Evolutionary conservation across 106 monocot genomes (phyloP), one percentile per base, ranked within the genome.

Genomic region (Allium fistulosum): DNA sequence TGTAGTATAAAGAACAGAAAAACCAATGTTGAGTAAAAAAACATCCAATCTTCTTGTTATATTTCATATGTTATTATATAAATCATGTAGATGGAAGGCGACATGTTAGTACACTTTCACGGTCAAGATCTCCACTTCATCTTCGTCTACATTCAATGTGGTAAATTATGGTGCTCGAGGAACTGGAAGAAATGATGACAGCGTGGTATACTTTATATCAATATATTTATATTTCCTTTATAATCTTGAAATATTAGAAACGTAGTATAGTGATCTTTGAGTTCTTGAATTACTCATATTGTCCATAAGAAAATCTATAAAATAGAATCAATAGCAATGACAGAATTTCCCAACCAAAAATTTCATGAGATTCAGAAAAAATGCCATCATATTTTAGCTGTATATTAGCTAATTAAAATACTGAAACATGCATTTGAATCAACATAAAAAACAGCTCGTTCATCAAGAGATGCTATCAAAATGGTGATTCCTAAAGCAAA

Each of bases 381-480:
- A 0, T 8, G 28, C 18, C 18, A 17, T 61, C 17, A 26, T 61
- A 17, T 17, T 17, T 26, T 10, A 61, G 27, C 60, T 61, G 60
- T 17, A 61, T 26, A 26, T 26, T 22, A 61, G 60, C 60, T 61
- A 7, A 16, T 26, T 18, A 0, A 26, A 3, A 26, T 61, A 18
- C 10, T 22, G 60, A 10, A 16, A 17, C 7, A 74, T 74, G 79
- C 76, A n/a, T 81, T 81, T 50, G 11, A 68, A 68, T 37, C n/a
- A 16, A 67, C 72, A 14, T 81, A 72, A 76, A n/a, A 45, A 17
- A 76, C 68, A 3, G 76, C 76, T 5, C 76, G 80, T 16, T 71
- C 55, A 3, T 71, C 76, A 0, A 61, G 61, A 9, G 80, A 71
- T 17, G 16, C 4, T 0, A 76, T 76, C 8, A 81, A 37, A 12